Conservation (phyloP, 257 asterid genomes). For the Solanum chmielewskii region DNA sequence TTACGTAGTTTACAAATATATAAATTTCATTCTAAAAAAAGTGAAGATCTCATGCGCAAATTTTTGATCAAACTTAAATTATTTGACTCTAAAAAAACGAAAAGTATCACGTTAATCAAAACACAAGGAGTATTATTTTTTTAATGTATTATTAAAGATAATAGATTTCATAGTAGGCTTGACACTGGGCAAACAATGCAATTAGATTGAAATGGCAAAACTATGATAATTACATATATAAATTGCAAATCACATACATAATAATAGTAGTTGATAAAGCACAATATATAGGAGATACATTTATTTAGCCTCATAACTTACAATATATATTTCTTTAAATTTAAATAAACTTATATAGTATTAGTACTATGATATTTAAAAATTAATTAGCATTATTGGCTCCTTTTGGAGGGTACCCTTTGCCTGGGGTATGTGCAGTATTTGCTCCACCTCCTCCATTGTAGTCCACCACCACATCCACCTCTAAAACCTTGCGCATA, state of each 20-base stretch:
- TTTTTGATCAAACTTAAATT: fast-evolving
- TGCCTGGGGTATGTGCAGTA: slow-evolving; percentile 11
- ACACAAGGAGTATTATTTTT: too few species aligned
- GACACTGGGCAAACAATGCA: neutral
- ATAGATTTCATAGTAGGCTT: neutral
- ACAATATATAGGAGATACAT: neutral
- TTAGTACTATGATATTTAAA: neutral
- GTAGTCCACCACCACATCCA: slow-evolving; percentile 11
- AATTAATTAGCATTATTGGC: neutral
- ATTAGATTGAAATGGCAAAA: neutral
- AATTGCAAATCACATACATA: neutral
- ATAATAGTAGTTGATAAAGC: neutral
- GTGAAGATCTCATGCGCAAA: fast-evolving
- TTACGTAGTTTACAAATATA: too few species aligned
- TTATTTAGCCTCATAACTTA: neutral
- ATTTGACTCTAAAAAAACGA: neutral
- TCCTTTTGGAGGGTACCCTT: slow-evolving; percentile 3
- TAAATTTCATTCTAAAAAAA: too few species aligned
- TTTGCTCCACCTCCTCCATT: slow-evolving; percentile 7
- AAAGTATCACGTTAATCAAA: neutral
- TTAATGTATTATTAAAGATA: neutral
- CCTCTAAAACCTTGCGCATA: neutral
- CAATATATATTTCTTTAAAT: neutral
- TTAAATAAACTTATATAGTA: neutral
- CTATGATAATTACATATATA: neutral